A percentile compares a stretch with the other conserved stretches of the same genome.
phyloP scores from a whole-genome alignment of 306 rosid genomes.

The Dicorynia guianensis region DNA sequence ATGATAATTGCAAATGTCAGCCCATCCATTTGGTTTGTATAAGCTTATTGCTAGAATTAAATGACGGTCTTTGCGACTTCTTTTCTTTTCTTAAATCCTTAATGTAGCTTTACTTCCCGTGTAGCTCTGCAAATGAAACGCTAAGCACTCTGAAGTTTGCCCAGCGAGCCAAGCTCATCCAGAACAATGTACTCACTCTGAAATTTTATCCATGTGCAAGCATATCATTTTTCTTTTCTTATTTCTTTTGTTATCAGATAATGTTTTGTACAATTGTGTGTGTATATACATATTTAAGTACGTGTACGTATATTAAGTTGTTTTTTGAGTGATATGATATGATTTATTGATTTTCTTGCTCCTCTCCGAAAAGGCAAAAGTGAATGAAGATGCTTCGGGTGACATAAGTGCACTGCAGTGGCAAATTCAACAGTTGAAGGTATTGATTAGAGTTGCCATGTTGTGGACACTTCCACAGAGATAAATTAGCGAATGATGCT shows the following conservation, averaged over 20 bases:
- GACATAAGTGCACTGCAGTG: constrained; percentile 83
- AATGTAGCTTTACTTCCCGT: constrained; percentile 44
- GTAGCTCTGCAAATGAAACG: constrained; percentile 91
- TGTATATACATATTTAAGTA: too few species aligned
- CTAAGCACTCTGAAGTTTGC: constrained; percentile 97
- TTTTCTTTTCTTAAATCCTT: constrained; percentile 27
- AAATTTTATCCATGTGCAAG: constrained; percentile 24
- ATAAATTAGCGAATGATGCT: constrained; percentile 35
- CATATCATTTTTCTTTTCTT: not conserved
- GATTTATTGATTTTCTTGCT: constrained; percentile 35
- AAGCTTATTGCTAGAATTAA: constrained; percentile 37
- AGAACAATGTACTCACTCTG: constrained; percentile 73
- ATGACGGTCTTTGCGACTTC: constrained; percentile 22
- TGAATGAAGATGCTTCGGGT: constrained; percentile 94
- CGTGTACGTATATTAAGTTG: not conserved
- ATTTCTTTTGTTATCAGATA: too few species aligned
- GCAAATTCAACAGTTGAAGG: constrained; percentile 93
- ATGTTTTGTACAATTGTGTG: too few species aligned
- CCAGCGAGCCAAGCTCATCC: constrained; percentile 98
- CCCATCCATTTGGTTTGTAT: constrained; percentile 85
- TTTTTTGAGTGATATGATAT: constrained; percentile 5
- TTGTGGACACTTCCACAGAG: constrained; percentile 36
- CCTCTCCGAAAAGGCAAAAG: constrained; percentile 71
- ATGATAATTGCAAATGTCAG: constrained; percentile 94
- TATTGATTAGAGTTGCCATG: constrained; percentile 39